Evolutionary conservation across 2,329 filamentous ascomycete genomes (phyloP).

Genomic region (Kalmusia sp.): DNA sequence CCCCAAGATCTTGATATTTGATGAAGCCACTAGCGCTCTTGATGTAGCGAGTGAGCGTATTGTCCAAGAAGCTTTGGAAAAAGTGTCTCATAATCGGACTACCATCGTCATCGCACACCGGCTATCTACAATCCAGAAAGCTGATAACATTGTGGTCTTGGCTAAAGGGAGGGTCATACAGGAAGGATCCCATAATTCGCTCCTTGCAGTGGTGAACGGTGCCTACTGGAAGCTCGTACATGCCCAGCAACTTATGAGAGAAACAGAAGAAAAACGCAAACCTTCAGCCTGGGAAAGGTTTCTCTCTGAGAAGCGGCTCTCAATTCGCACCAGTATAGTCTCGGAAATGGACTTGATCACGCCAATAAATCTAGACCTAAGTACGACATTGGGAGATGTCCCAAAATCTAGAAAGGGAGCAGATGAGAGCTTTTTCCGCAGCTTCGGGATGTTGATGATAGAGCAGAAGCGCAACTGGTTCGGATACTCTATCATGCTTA

Average conservation of each 20-base stretch:
- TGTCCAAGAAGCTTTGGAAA: constrained; percentile 45
- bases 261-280: neutral
- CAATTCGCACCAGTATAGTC: constrained; percentile 4
- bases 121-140: constrained; percentile 72
- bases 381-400: neutral
- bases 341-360: neutral
- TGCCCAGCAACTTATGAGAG: constrained; percentile 26
- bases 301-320: neutral
- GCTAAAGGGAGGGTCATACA: constrained; percentile 73
- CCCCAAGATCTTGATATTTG: constrained; percentile 49
- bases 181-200: constrained; percentile 72
- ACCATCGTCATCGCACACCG: constrained; percentile 78
- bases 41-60: constrained; percentile 49
- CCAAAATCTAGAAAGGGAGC: neutral
- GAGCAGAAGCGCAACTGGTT: constrained; percentile 28
- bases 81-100: constrained; percentile 52
- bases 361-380: neutral
- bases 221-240: constrained; percentile 70
- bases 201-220: constrained; percentile 64
- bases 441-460: constrained; percentile 17
- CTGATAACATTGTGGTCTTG: constrained; percentile 76
- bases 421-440: constrained; percentile 1
- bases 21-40: constrained; percentile 34
- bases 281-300: neutral
- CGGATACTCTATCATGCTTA: constrained; percentile 20